Evolutionary conservation across 257 asterid species (phyloP).

Genomic region (Prunella vulgaris): DNA sequence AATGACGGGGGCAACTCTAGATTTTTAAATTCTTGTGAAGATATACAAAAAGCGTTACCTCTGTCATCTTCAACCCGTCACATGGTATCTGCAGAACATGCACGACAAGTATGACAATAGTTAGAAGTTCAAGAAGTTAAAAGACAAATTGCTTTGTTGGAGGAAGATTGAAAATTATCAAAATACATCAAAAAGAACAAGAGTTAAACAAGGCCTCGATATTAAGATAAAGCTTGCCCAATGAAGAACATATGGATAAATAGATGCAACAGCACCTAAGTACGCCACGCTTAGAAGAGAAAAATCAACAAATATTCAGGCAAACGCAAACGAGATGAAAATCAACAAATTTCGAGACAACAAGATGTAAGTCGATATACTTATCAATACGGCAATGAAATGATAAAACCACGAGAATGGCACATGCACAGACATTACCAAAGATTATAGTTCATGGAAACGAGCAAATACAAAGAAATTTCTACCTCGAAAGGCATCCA

Average conservation of each 20-base stretch:
- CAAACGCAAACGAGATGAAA: neutral
- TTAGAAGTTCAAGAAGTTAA: neutral
- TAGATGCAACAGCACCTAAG: neutral
- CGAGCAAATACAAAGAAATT: neutral
- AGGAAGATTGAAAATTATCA: neutral
- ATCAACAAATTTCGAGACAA: neutral
- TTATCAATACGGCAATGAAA: neutral
- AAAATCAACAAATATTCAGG: neutral
- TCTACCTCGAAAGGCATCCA: neutral
- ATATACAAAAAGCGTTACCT: constrained; percentile 44
- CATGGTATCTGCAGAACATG: constrained; percentile 47
- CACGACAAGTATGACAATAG: neutral
- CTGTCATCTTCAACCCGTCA: constrained; percentile 58
- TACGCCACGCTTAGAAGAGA: neutral
- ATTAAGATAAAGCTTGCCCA: neutral
- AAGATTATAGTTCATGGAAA: neutral
- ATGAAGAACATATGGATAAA: neutral
- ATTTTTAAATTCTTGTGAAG: neutral
- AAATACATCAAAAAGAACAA: neutral
- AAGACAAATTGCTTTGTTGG: neutral
- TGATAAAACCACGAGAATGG: neutral
- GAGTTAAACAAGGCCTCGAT: neutral
- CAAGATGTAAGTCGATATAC: neutral
- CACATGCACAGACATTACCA: neutral
- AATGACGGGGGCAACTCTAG: neutral